Base-by-base conservation (phyloP, 768 basidiomycete species). In the Solioccasus polychromus region DNA sequence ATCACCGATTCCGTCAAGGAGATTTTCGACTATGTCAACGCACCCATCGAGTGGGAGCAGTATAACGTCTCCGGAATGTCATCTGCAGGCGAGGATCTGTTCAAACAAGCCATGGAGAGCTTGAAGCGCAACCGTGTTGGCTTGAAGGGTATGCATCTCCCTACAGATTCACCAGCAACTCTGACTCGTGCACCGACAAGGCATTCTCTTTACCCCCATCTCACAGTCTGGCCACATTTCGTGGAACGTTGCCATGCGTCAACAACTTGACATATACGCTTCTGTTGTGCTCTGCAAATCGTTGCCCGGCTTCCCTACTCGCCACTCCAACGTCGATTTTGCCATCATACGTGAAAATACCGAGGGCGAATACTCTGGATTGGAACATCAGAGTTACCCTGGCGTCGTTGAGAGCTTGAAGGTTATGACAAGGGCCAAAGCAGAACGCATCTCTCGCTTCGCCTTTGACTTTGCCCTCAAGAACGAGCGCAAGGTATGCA, bases 211-310 rank as follows among this genome's bases (percentile, higher is more conserved):
- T 76, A 99, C 96, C 35, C 95, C 94, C 54, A 92, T 95, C 58
- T 97, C 95, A 42, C 88, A 90, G 68, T 83, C 84, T 17, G 94
- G 92, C 3, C 96, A 99, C 70, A 92, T 95, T 54, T 98, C 96
- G 48, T 99, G 96, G 96, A 99, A 99, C 66, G 96, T 99, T 48
- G 96, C 96, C 52, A 98, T 99, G 93, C 88, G 96, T 55, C 95
- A 98, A 67, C 90, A 95, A 64, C 88, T 99, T 53, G 96, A 99
- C 69, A 98, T 99, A 57, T 99, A 97, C 68, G 96, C 96, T 19
- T 97, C 95, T 9, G 89, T 98, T 57, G 93, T 97, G 42, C 79
- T 98, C 42, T 98, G 95, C 85, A 98, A 98, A 71, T 92, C 95
- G 36, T 82, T 98, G 41, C 91, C 92, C 11, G 96, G 96, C 42